These are phyloP conservation scores for Globisporangium cederbergense DNA, from an alignment of 352 stramenopile species.

Conservation along the genomic window DNA sequence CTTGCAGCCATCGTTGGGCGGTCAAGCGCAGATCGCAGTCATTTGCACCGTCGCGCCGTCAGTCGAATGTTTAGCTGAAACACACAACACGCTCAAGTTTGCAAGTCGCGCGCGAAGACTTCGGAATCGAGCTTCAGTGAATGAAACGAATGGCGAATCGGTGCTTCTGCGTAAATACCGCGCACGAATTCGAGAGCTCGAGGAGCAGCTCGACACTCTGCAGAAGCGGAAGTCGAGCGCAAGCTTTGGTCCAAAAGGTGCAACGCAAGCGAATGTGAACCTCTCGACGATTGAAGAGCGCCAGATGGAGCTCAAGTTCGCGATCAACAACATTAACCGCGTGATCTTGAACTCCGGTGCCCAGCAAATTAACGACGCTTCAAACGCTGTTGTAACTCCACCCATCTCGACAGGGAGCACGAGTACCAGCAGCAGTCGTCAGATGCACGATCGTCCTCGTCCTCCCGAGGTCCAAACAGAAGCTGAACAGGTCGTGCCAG, in stretches of 20 bases:
- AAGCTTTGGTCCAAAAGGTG: slow-evolving; percentile 16
- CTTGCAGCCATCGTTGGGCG: slow-evolving; percentile 94
- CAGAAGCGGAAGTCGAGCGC: slow-evolving; percentile 37
- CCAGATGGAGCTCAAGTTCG: slow-evolving; percentile 71
- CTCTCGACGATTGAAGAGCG: slow-evolving; percentile 44
- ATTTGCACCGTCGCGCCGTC: slow-evolving; percentile 95
- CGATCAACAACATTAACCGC: slow-evolving; percentile 78
- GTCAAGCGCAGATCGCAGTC: slow-evolving; percentile 96
- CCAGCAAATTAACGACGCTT: slow-evolving; percentile 13
- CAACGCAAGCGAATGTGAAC: slow-evolving; percentile 17
- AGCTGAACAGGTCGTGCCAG: slow-evolving; percentile 1
- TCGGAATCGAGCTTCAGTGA: slow-evolving; percentile 89
- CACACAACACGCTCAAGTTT: slow-evolving; percentile 96
- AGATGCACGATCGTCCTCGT: slow-evolving; percentile 1
- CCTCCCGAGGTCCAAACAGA: slow-evolving; percentile 12
- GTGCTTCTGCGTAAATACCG: slow-evolving; percentile 68
- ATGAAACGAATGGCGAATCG: slow-evolving; percentile 79
- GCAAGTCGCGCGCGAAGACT: slow-evolving; percentile 91
- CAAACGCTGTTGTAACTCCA: not conserved
- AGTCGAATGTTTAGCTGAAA: slow-evolving; percentile 92
- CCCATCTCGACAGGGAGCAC: slow-evolving; percentile 26
- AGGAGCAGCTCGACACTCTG: slow-evolving; percentile 61
- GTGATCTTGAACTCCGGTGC: slow-evolving; percentile 72
- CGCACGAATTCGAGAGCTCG: slow-evolving; percentile 54
- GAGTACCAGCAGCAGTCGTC: slow-evolving; percentile 19